A percentile compares a stretch with the other conserved stretches of the same genome.
These are phyloP conservation scores for Huiozyma naganishii DNA, from an alignment of 805 yeast genomes.

Conservation along the genomic window DNA sequence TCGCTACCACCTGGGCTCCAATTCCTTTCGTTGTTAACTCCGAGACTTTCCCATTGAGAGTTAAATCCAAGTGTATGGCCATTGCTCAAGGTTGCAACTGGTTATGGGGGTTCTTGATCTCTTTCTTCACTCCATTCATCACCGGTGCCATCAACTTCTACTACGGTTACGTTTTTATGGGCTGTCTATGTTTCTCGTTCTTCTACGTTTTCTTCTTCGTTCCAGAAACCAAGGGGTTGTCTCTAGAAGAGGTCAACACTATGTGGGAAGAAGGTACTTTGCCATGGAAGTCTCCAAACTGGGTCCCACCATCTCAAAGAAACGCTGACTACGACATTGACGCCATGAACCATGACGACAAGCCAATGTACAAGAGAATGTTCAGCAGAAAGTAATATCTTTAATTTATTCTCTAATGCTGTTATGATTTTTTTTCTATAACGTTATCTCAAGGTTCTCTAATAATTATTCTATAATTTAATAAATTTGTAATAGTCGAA, in stretches of 20 bases:
- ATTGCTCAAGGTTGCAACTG: conserved; percentile 56
- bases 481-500: no score
- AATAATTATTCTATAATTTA: no score
- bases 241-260: conserved; percentile 65
- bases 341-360: conserved; percentile 10
- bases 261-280: conserved; percentile 33
- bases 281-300: conserved; percentile 35
- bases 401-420: no score
- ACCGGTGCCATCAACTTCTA: conserved; percentile 50
- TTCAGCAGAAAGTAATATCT: conserved; percentile 7
- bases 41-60: conserved; percentile 64
- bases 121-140: conserved; percentile 43
- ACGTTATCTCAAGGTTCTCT: no score
- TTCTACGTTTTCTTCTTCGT: conserved; percentile 57
- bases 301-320: conserved; percentile 36
- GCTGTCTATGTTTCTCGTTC: conserved; percentile 40
- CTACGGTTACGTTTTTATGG: conserved; percentile 50
- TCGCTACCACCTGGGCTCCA: conserved; percentile 73
- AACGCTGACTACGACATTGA: conserved; percentile 10
- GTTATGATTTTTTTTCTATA: no score
- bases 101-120: conserved; percentile 57
- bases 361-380: conserved; percentile 11
- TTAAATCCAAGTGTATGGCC: conserved; percentile 47
- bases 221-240: conserved; percentile 65
- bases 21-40: conserved; percentile 54